phyloP scores from a whole-genome alignment of 768 basidiomycete species.

The Galerina marginata region DNA sequence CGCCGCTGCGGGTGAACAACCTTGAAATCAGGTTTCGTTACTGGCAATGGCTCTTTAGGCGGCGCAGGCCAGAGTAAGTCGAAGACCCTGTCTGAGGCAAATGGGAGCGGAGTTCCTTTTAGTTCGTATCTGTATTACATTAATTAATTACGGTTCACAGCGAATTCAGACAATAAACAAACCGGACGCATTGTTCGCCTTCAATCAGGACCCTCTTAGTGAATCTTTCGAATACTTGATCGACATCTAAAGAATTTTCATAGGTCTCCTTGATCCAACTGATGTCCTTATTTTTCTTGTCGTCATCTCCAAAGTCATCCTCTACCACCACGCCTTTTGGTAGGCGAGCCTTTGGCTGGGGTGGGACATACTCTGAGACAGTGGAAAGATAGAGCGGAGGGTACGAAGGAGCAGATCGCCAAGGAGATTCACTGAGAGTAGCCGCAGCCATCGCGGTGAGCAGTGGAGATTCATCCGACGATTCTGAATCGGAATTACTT shows the following conservation, averaged over 20 bases:
- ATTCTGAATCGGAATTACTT: slow-evolving; percentile 24
- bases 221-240: slow-evolving; percentile 88
- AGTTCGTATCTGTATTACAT: slow-evolving; percentile 75
- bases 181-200: slow-evolving; percentile 90
- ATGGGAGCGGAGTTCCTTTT: slow-evolving; percentile 84
- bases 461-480: slow-evolving; percentile 45
- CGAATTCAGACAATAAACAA: slow-evolving; percentile 28
- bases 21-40: slow-evolving; percentile 67
- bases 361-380: slow-evolving; percentile 70
- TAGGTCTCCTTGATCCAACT: slow-evolving; percentile 76
- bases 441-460: slow-evolving; percentile 62
- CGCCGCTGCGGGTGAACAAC: slow-evolving; percentile 54
- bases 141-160: neutral
- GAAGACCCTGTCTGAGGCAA: slow-evolving; percentile 78
- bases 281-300: slow-evolving; percentile 33
- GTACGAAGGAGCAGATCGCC: slow-evolving; percentile 70
- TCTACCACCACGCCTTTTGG: slow-evolving; percentile 50
- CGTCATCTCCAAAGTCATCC: slow-evolving; percentile 34
- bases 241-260: slow-evolving; percentile 80
- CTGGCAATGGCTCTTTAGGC: slow-evolving; percentile 47
- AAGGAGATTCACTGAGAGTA: slow-evolving; percentile 64
- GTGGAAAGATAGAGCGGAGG: slow-evolving; percentile 78
- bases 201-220: slow-evolving; percentile 70
- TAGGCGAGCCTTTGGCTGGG: slow-evolving; percentile 53
- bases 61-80: slow-evolving; percentile 74